These are phyloP conservation scores for Senecio squalidus DNA, from an alignment of 140 eudicot species.

Conservation along the genomic window DNA sequence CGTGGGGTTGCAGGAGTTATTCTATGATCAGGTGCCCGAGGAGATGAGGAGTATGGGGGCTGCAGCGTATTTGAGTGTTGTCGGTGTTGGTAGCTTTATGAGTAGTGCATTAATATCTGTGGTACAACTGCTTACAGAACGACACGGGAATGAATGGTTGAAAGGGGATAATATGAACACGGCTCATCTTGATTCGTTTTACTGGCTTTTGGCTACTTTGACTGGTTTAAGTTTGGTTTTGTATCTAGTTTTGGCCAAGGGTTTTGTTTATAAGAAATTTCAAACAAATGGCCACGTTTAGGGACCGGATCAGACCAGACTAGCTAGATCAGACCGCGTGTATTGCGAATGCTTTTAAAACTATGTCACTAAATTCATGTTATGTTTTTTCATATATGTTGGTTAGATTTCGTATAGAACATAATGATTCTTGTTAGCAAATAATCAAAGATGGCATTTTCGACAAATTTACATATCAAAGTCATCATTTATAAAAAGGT, in stretches of 20 bases:
- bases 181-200: slow-evolving; percentile 51
- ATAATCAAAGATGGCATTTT: too few species aligned
- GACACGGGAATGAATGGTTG: slow-evolving; percentile 46
- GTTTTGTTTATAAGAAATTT: slow-evolving; percentile 47
- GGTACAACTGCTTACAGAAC: slow-evolving; percentile 34
- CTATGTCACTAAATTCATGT: too few species aligned
- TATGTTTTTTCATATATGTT: too few species aligned
- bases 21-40: slow-evolving; percentile 66
- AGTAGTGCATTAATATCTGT: slow-evolving; percentile 44
- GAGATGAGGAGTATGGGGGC: slow-evolving; percentile 73
- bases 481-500: too few species aligned
- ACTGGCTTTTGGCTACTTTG: slow-evolving; percentile 61
- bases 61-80: slow-evolving; percentile 43
- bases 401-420: too few species aligned
- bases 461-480: too few species aligned
- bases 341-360: background rate
- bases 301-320: too few species aligned
- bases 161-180: slow-evolving; percentile 42
- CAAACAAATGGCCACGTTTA: slow-evolving; percentile 3
- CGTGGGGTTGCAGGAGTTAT: slow-evolving; percentile 68
- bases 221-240: slow-evolving; percentile 34
- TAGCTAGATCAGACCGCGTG: too few species aligned
- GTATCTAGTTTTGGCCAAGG: slow-evolving; percentile 42
- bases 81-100: slow-evolving; percentile 63
- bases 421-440: too few species aligned